Evolutionary conservation across 1,139 yeast species (phyloP).

Genomic region (Martiniozyma asiatica): DNA sequence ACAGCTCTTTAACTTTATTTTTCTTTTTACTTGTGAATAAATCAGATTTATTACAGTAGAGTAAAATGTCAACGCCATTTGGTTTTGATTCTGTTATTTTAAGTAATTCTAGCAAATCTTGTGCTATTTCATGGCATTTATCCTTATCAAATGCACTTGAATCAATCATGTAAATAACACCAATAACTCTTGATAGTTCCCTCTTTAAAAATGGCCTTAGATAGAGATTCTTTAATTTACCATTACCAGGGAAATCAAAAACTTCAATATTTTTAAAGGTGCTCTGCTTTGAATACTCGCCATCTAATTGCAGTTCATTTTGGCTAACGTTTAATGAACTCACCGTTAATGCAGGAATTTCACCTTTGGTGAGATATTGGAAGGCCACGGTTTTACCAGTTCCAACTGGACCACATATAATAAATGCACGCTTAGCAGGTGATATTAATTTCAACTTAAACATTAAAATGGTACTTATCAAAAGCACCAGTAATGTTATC

Average conservation of each 20-base stretch:
- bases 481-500: constrained; percentile 14
- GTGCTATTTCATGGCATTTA: constrained; percentile 36
- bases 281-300: constrained; percentile 17
- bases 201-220: constrained; percentile 28
- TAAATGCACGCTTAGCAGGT: constrained; percentile 32
- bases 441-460: constrained; percentile 20
- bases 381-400: constrained; percentile 71
- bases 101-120: constrained; percentile 43
- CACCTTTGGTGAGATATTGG: constrained; percentile 22
- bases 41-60: constrained; percentile 79
- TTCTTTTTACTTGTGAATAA: constrained; percentile 72
- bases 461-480: constrained; percentile 15
- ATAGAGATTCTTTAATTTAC: constrained; percentile 46
- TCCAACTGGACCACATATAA: constrained; percentile 61
- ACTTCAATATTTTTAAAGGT: constrained; percentile 28
- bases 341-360: constrained; percentile 27
- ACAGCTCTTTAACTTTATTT: constrained; percentile 38
- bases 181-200: constrained; percentile 38
- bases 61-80: constrained; percentile 55
- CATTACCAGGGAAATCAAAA: constrained; percentile 80
- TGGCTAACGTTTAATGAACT: constrained; percentile 34
- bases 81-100: constrained; percentile 46
- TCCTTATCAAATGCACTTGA: constrained; percentile 36
- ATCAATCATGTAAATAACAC: constrained; percentile 62
- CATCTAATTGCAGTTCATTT: constrained; percentile 21